phyloP scores from a whole-genome alignment of 352 stramenopile species.

The Phytopythium ostracodes region DNA sequence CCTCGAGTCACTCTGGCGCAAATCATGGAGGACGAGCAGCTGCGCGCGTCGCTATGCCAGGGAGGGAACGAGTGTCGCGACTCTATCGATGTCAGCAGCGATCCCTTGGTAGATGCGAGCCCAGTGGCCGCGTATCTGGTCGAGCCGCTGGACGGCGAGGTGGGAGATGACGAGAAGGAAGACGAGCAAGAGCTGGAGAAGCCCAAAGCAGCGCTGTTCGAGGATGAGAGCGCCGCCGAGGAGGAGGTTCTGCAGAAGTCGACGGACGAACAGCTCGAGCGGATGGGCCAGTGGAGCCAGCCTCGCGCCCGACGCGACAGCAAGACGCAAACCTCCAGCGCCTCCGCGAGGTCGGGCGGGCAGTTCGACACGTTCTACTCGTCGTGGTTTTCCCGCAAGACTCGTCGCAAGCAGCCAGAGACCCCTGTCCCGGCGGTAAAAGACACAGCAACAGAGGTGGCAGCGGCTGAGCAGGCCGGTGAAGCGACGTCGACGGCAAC shows the following conservation, averaged over 20 bases:
- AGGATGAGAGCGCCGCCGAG: slow-evolving; percentile 25
- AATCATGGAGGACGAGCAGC: slow-evolving; percentile 7
- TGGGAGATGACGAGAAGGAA: slow-evolving; percentile 47
- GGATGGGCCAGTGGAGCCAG: slow-evolving; percentile 73
- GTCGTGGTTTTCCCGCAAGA: slow-evolving; percentile 68
- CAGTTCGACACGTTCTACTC: slow-evolving; percentile 76
- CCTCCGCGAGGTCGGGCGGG: slow-evolving; percentile 31
- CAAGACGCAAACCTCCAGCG: slow-evolving; percentile 35
- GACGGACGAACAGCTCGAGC: slow-evolving; percentile 49
- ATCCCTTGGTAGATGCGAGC: background rate
- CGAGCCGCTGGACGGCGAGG: slow-evolving; percentile 36
- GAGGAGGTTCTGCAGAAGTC: slow-evolving; percentile 23
- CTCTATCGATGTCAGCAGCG: background rate
- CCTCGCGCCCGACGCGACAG: slow-evolving; percentile 40
- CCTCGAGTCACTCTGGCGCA: slow-evolving; percentile 19
- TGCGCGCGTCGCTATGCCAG: background rate
- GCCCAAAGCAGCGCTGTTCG: slow-evolving; percentile 20
- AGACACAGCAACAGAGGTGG: background rate
- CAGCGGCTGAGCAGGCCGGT: background rate
- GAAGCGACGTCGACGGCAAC: background rate
- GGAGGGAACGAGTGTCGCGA: background rate
- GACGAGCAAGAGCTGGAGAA: slow-evolving; percentile 6
- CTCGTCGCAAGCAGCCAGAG: slow-evolving; percentile 20
- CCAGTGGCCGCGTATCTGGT: slow-evolving; percentile 6
- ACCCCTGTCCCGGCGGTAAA: background rate